A percentile compares a stretch with the other conserved stretches of the same genome.
Evolutionary conservation across 2,329 filamentous ascomycete genomes (phyloP).

Genomic region (Xylaria digitata): DNA sequence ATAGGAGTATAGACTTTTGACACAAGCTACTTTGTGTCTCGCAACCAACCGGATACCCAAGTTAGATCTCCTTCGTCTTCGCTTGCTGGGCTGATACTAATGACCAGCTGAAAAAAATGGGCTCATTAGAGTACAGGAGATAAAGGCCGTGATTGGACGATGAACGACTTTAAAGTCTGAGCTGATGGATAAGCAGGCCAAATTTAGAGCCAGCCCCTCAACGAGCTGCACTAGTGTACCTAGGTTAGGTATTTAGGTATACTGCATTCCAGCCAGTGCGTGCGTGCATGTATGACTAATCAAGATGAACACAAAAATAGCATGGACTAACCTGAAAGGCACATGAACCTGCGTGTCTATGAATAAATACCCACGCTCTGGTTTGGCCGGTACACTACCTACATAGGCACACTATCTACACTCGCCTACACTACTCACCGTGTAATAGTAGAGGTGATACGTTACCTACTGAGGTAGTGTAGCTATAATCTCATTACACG

Average conservation of each 20-base stretch:
- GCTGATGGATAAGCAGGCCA: slow-evolving; percentile 27
- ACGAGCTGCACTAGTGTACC: too few species aligned
- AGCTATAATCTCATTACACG: slow-evolving; percentile 20
- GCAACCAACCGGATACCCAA: neutral
- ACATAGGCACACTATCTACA: neutral
- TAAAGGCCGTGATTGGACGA: slow-evolving; percentile 24
- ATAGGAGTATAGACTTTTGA: neutral
- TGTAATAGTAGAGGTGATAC: too few species aligned
- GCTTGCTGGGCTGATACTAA: slow-evolving; percentile 25
- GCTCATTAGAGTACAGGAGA: neutral
- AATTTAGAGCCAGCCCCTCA: slow-evolving; percentile 26
- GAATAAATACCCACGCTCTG: slow-evolving; percentile 1
- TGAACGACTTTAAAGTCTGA: slow-evolving; percentile 26
- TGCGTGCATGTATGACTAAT: slow-evolving; percentile 7
- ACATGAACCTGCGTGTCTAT: neutral
- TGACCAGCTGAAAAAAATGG: slow-evolving; percentile 30
- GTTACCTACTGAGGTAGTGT: too few species aligned
- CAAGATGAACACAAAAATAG: slow-evolving; percentile 27
- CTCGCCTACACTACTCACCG: too few species aligned
- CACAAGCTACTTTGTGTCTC: neutral
- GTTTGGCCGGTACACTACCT: neutral
- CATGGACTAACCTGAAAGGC: slow-evolving; percentile 20
- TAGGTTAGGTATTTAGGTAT: too few species aligned
- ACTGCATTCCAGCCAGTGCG: too few species aligned
- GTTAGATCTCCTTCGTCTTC: slow-evolving; percentile 2